Percentiles rank a stretch among this genome's conserved stretches.
Evolutionary conservation across 805 yeast genomes (phyloP).

Genomic region (Kodamaea fukazawae): DNA sequence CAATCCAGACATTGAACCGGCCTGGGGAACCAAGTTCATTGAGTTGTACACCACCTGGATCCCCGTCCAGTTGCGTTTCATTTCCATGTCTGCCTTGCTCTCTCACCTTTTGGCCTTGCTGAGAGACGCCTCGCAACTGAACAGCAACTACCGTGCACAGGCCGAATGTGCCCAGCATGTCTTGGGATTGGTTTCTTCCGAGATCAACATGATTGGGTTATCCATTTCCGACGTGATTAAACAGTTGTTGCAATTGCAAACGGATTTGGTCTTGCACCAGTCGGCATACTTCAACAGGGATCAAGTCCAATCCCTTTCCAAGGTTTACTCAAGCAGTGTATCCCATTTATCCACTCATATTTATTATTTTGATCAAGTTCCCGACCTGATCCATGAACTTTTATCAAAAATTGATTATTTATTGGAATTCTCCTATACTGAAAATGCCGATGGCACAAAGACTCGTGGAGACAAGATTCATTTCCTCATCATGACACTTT

Average conservation of each 20-base stretch:
- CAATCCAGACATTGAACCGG: constrained; percentile 23
- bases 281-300: constrained; percentile 17
- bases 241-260: constrained; percentile 52
- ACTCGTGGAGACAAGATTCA: constrained; percentile 16
- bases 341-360: constrained; percentile 72
- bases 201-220: constrained; percentile 81
- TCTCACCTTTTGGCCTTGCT: constrained; percentile 26
- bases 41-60: constrained; percentile 71
- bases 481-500: constrained; percentile 25
- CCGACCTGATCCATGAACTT: constrained; percentile 75
- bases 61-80: constrained; percentile 75
- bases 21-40: constrained; percentile 58
- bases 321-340: constrained; percentile 54
- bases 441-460: constrained; percentile 9
- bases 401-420: constrained; percentile 42
- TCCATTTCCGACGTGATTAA: constrained; percentile 78
- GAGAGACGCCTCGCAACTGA: constrained; percentile 14
- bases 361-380: constrained; percentile 82
- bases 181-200: constrained; percentile 64
- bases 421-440: constrained; percentile 16
- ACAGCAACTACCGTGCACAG: constrained; percentile 23
- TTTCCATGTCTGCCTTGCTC: constrained; percentile 49
- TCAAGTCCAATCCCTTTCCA: constrained; percentile 31
- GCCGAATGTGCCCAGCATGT: constrained; percentile 44
- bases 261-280: constrained; percentile 27